Conservation (phyloP, 139 green algal species). For the Eudorina sp. region DNA sequence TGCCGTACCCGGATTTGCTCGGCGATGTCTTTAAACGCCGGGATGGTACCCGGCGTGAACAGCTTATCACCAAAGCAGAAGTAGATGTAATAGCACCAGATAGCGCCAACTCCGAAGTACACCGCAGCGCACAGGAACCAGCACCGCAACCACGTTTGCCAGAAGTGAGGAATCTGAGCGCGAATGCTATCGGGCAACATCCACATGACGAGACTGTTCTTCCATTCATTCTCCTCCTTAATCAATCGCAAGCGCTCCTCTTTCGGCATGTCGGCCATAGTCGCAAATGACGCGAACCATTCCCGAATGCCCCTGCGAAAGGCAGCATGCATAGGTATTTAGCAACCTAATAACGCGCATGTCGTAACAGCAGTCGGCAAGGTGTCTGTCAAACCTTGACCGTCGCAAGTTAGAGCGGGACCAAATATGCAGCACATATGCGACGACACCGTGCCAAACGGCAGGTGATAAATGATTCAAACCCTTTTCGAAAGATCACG, state of each 20-base stretch:
- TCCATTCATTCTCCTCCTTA: constrained; percentile 85
- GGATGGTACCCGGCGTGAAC: constrained; percentile 79
- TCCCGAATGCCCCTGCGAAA: constrained; percentile 24
- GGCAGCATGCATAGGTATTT: neutral
- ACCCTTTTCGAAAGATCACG: too few relatives aligned
- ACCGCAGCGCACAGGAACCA: constrained; percentile 80
- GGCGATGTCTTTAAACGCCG: constrained; percentile 64
- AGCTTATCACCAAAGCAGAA: constrained; percentile 77
- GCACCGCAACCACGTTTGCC: constrained; percentile 87
- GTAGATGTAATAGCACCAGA: constrained; percentile 90
- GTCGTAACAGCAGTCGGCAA: neutral
- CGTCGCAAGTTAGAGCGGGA: neutral
- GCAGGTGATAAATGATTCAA: too few relatives aligned
- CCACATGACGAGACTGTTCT: constrained; percentile 82
- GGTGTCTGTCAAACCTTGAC: neutral
- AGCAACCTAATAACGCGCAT: neutral
- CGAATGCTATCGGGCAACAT: constrained; percentile 50
- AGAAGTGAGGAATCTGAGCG: constrained; percentile 63
- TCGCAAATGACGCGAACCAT: constrained; percentile 55
- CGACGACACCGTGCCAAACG: too few relatives aligned
- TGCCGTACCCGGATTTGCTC: constrained; percentile 83
- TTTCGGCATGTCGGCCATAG: constrained; percentile 50
- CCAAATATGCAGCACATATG: too few relatives aligned
- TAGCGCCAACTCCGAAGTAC: constrained; percentile 78
- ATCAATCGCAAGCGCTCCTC: constrained; percentile 63